These are phyloP conservation scores for Nicotiana tabacum DNA, from an alignment of 257 asterid genomes.

Conservation along the genomic window DNA sequence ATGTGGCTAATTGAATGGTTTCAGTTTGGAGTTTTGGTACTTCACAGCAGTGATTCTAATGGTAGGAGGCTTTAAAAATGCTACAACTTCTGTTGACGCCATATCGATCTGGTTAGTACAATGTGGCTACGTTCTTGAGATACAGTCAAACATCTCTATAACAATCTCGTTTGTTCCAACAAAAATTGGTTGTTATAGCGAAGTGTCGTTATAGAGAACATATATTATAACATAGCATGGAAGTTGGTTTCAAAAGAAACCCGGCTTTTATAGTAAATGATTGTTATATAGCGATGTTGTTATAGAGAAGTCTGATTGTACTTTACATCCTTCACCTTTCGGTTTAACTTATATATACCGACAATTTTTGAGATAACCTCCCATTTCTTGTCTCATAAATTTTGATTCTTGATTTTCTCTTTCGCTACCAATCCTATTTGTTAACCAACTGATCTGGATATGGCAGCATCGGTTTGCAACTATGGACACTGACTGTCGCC, in stretches of 20 bases:
- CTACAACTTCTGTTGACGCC: slow-evolving; percentile 37
- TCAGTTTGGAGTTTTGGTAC: slow-evolving; percentile 48
- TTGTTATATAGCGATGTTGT: too few relatives aligned
- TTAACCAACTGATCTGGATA: not conserved
- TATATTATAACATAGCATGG: too few relatives aligned
- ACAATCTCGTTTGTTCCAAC: too few relatives aligned
- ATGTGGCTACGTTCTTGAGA: not conserved
- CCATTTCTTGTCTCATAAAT: not conserved
- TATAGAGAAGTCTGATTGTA: not conserved
- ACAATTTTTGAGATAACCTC: not conserved
- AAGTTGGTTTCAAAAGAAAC: too few relatives aligned
- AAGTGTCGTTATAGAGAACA: too few relatives aligned
- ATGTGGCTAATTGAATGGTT: not conserved
- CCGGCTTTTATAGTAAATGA: too few relatives aligned
- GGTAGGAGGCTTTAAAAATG: slow-evolving; percentile 41
- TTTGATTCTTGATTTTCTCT: not conserved
- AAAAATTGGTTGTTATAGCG: too few relatives aligned
- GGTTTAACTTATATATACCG: not conserved
- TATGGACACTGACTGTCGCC: slow-evolving; percentile 67
- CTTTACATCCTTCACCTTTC: not conserved
- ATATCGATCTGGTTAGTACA: slow-evolving; percentile 37
- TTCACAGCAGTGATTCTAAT: slow-evolving; percentile 36
- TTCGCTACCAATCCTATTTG: not conserved
- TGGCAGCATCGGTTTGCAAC: slow-evolving; percentile 61
- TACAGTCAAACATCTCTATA: too few relatives aligned